A percentile compares a stretch with the other conserved stretches of the same genome.
These are phyloP conservation scores for Gaeumannomyces sp. DNA, from an alignment of 2,329 filamentous ascomycete genomes.

Conservation along the genomic window DNA sequence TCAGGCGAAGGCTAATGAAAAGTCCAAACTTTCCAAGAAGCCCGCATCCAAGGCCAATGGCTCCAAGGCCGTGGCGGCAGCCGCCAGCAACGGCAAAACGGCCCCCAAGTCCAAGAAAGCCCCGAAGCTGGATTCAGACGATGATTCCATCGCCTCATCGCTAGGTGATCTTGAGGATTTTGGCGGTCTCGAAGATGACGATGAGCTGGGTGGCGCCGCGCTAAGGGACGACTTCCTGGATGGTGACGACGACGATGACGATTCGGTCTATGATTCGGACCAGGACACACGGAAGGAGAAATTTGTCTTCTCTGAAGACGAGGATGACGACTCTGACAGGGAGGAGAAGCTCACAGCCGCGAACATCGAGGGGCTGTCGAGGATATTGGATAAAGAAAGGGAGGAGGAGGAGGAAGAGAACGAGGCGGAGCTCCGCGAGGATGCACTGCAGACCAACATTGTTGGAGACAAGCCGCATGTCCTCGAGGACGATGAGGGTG, in stretches of 20 bases:
- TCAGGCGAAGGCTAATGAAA: slow-evolving; percentile 28
- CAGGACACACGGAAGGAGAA: slow-evolving; percentile 47
- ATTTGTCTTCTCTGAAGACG: slow-evolving; percentile 92
- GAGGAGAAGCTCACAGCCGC: slow-evolving; percentile 90
- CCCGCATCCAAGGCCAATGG: slow-evolving; percentile 31
- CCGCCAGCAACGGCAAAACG: slow-evolving; percentile 24
- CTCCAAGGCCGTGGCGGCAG: slow-evolving; percentile 18
- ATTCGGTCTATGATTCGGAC: slow-evolving; percentile 68
- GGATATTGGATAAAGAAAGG: slow-evolving; percentile 72
- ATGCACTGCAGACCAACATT: slow-evolving; percentile 89
- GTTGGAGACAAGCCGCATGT: slow-evolving; percentile 66
- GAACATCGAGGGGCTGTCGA: slow-evolving; percentile 88
- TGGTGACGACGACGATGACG: slow-evolving; percentile 50
- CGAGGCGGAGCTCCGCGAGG: slow-evolving; percentile 78
- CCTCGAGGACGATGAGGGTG: slow-evolving; percentile 50
- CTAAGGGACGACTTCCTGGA: slow-evolving; percentile 56
- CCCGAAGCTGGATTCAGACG: slow-evolving; percentile 34
- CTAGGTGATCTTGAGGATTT: slow-evolving; percentile 35
- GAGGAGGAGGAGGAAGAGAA: slow-evolving; percentile 77
- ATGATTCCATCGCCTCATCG: slow-evolving; percentile 34
- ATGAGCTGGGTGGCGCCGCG: slow-evolving; percentile 31
- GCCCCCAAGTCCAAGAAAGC: slow-evolving; percentile 11
- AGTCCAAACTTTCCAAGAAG: slow-evolving; percentile 24
- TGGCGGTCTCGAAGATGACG: slow-evolving; percentile 33
- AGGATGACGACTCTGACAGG: slow-evolving; percentile 82